phyloP scores from a whole-genome alignment of 169 alveolate genomes.

The Cryptosporidium xiaoi region DNA sequence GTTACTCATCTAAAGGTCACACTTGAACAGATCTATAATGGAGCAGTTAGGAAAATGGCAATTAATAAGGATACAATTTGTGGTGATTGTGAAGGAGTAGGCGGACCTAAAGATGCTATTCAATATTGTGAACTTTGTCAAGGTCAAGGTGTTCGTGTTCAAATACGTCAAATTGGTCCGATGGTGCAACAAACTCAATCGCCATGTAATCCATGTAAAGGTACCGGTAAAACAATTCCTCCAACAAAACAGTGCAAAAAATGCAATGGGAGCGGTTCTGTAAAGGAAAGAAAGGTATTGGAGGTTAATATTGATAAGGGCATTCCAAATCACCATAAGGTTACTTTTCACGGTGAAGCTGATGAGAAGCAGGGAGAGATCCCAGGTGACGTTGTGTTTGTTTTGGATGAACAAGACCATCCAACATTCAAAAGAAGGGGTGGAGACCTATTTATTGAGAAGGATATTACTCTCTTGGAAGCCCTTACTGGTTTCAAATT shows the following conservation, averaged over 20 bases:
- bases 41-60: slow-evolving; percentile 92
- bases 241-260: slow-evolving; percentile 90
- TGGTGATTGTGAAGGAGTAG: slow-evolving; percentile 95
- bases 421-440: slow-evolving; percentile 93
- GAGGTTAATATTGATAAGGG: slow-evolving; percentile 96
- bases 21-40: slow-evolving; percentile 96
- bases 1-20: slow-evolving; percentile 91
- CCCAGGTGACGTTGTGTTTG: slow-evolving; percentile 94
- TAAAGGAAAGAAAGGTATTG: slow-evolving; percentile 90
- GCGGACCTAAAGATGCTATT: slow-evolving; percentile 94
- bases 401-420: slow-evolving; percentile 89
- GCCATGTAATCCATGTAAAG: slow-evolving; percentile 92
- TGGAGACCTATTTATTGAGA: slow-evolving; percentile 91
- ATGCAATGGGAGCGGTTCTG: slow-evolving; percentile 90
- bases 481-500: slow-evolving; percentile 95
- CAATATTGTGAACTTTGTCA: slow-evolving; percentile 93
- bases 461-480: slow-evolving; percentile 90
- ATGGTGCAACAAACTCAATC: slow-evolving; percentile 91
- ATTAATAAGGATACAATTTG: slow-evolving; percentile 94
- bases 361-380: slow-evolving; percentile 94
- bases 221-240: slow-evolving; percentile 90
- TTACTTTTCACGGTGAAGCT: slow-evolving; percentile 94
- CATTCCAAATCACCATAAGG: slow-evolving; percentile 93
- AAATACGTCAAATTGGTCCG: slow-evolving; percentile 90
- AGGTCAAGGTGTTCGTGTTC: slow-evolving; percentile 93